Conservation (phyloP, 257 asterid species). For the Ballota nigra region DNA sequence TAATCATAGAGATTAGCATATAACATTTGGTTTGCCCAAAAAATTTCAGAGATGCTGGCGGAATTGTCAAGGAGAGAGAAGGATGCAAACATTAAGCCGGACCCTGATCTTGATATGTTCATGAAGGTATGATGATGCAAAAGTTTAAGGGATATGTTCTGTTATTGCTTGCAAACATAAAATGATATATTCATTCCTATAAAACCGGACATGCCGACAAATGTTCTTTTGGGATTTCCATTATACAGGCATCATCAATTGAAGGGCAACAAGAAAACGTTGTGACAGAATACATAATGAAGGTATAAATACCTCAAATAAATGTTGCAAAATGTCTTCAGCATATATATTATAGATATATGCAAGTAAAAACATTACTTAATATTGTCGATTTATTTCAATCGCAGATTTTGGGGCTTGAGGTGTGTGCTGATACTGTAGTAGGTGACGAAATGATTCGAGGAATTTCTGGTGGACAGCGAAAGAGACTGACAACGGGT, state of each 20-base stretch:
- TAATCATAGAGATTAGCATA: not conserved
- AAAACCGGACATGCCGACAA: not conserved
- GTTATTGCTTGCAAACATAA: not conserved
- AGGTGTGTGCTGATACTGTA: conserved; percentile 74
- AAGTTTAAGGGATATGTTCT: not conserved
- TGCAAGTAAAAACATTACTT: not conserved
- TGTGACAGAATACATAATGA: conserved; percentile 76
- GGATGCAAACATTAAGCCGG: conserved; percentile 79
- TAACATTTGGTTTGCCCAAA: not conserved
- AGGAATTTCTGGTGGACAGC: conserved; percentile 91
- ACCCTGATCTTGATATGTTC: conserved; percentile 76
- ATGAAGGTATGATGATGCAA: conserved; percentile 63
- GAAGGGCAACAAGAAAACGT: conserved; percentile 85
- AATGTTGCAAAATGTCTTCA: not conserved
- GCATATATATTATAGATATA: not conserved
- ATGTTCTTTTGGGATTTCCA: not conserved
- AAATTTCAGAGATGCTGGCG: conserved; percentile 60
- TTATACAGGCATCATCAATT: conserved; percentile 64
- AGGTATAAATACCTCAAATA: conserved; percentile 39
- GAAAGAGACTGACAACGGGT: conserved; percentile 91
- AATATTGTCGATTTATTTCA: not conserved
- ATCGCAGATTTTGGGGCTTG: conserved; percentile 79
- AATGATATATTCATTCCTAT: not conserved
- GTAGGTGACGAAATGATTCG: conserved; percentile 87
- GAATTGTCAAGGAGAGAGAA: conserved; percentile 89